Evolutionary conservation across 305 asterid species (phyloP).

Genomic region (Rubia tinctorum): DNA sequence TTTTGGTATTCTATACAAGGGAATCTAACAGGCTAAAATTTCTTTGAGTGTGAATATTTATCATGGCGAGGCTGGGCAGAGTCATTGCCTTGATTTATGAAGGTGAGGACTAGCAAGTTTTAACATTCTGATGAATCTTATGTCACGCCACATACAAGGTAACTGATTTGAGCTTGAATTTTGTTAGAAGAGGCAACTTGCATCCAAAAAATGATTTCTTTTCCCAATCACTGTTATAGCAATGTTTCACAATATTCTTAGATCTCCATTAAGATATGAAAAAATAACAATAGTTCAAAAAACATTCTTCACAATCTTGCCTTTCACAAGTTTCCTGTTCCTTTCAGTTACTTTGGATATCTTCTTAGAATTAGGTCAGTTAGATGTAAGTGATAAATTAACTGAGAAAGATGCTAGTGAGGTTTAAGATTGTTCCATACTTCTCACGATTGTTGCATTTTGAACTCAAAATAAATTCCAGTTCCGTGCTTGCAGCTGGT

Average conservation of each 20-base stretch:
- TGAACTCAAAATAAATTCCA: not conserved
- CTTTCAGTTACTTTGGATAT: not conserved
- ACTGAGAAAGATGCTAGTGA: not conserved
- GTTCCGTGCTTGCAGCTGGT: conserved; percentile 7
- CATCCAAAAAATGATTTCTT: not conserved
- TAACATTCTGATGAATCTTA: not conserved
- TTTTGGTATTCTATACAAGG: not conserved
- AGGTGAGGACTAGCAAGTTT: not conserved
- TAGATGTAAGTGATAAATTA: not conserved
- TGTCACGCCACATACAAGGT: not conserved
- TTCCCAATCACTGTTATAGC: not conserved
- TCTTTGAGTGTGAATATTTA: not conserved
- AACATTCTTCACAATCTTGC: not conserved
- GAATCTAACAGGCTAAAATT: not conserved
- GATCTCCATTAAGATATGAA: not conserved
- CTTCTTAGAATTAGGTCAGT: not conserved
- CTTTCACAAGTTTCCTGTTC: not conserved
- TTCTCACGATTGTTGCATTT: not conserved
- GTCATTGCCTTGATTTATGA: not conserved
- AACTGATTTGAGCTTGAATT: conserved; percentile 1
- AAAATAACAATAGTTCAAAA: not conserved
- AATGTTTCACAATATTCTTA: not conserved
- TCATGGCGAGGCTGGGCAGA: not conserved
- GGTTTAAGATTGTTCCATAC: not conserved
- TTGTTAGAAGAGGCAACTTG: not conserved